Base-by-base conservation (phyloP, 1,284 basidiomycete species). In the Ganoderma boninense region DNA sequence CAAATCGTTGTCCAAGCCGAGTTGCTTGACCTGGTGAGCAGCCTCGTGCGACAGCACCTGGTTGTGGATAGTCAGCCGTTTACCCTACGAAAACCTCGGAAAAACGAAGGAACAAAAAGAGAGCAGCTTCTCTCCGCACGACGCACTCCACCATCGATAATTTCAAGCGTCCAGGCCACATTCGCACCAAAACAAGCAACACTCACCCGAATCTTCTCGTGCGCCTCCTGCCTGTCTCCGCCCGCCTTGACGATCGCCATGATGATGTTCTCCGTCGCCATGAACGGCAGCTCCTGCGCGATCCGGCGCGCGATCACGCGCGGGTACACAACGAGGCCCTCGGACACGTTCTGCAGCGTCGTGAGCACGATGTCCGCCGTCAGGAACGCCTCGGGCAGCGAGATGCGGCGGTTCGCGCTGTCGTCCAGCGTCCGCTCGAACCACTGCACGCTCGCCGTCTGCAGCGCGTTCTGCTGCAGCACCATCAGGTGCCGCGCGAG, bases 251-350 rank as follows among this genome's bases (percentile, higher is more conserved):
- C 98, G 72, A 99, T 92, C 14, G 97, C 97, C 98, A 99, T 99
- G 85, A 99, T 99, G 82, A 99, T 89, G 83, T 99, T 99, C 83
- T 98, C 97, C 3, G 97, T 97, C 3, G 95, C 95, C 98, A 99
- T 99, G 88, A 99, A 99, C 2, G 98, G 98, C 44, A 99, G 87
- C 83, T 99, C 98, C 81, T 98, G 95, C 26, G 91, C 83, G 80
- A 99, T 97, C 56, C 96, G 91, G 59, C 97, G 91, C 6, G 87
- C 93, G 77, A 99, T 99, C 75, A 99, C 97, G 79, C 92, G 92
- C 20, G 97, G 97, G 83, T 99, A 99, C 69, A 99, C 97, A 40
- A 99, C 97, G 29, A 99, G 88, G 1, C 97, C 98, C 83, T 99
- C 98, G 11, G 93, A 94, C 78, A 99, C 93, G 82, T 99, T 99